Base-by-base conservation (phyloP, 192 early-diverging fungal species). In the Physocladia obscura region DNA sequence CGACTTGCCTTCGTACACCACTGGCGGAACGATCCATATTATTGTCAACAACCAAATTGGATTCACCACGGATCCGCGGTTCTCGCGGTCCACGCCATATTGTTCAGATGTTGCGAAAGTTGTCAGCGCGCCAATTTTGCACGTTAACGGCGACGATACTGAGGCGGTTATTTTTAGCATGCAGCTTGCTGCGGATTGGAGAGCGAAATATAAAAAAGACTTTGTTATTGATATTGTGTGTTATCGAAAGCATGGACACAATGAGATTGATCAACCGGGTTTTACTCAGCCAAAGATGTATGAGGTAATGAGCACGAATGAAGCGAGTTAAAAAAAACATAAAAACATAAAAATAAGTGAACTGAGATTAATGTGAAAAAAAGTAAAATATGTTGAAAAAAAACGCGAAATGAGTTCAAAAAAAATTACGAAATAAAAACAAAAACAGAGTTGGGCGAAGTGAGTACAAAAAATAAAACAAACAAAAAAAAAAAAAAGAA, bases 241-340 rank as follows among this genome's bases (percentile, higher is more conserved):
- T 74, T 98, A 98, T 88, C 90, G 97, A 62, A 91, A 91, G 75
- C 90, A 98, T 60, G 97, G 97, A 54, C 97, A 98, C 89, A 98
- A 98, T 82, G 97, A 98, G 82, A 94, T 93, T 39, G 97, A 98
- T 84, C 95, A 98, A 81, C 97, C 97, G 51, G 88, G 86, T 75
- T 98, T 98, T 85, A 98, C 97, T 31, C 97, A 98, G 79, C 97
- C 97, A 47, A 87, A 89, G 74, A 97, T 98, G 95, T 97, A 97
- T 81, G 81, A 83, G 77, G 81, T 82, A n/a, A n/a, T n/a, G n/a
- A n/a, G 62, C n/a, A n/a, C n/a, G n/a, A 35, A 21, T 11, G 61
- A 49, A 11, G 22, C 64, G n/a, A n/a, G n/a, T n/a, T n/a, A n/a
- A n/a, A n/a, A n/a, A n/a, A n/a, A n/a, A n/a, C n/a, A n/a, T n/a